These are phyloP conservation scores for Leccinum subfulvum DNA, from an alignment of 1,284 basidiomycete genomes.

Conservation along the genomic window DNA sequence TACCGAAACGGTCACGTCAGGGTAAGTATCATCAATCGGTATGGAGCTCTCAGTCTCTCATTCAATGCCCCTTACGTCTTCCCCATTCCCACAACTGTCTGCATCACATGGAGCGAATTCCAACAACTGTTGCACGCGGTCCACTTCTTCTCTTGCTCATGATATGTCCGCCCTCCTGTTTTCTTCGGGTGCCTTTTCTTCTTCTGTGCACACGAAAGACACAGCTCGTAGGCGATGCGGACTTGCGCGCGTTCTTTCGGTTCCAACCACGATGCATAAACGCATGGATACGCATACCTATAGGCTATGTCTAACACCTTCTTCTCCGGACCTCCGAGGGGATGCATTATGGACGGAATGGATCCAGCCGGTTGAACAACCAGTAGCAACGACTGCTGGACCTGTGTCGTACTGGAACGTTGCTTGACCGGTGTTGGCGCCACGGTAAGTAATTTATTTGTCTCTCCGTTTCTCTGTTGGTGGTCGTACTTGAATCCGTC, in stretches of 20 bases:
- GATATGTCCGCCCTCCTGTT: not conserved
- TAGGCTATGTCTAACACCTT: conserved; percentile 1
- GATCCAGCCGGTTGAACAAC: not conserved
- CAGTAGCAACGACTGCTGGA: not conserved
- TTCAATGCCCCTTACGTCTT: conserved; percentile 10
- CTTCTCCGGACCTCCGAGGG: conserved; percentile 27
- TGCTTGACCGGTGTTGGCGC: not conserved
- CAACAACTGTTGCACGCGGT: conserved; percentile 12
- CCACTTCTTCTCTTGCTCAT: not conserved
- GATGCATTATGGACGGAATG: conserved; percentile 1
- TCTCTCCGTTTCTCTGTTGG: not conserved
- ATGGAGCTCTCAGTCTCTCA: conserved; percentile 1
- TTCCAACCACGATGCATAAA: conserved; percentile 5
- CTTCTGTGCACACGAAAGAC: conserved; percentile 4
- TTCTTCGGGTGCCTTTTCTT: not conserved
- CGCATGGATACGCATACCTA: conserved; percentile 6
- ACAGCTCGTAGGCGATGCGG: conserved; percentile 6
- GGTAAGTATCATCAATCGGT: not conserved
- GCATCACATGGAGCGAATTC: conserved; percentile 13
- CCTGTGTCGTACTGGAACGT: not conserved
- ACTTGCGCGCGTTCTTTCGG: not conserved
- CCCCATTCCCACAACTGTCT: conserved; percentile 12
- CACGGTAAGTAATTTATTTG: not conserved
- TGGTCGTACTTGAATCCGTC: not conserved
- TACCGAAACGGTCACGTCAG: conserved; percentile 11